Evolutionary conservation across 176 grass and related monocot genomes (phyloP).

Genomic region (Phyllostachys edulis): DNA sequence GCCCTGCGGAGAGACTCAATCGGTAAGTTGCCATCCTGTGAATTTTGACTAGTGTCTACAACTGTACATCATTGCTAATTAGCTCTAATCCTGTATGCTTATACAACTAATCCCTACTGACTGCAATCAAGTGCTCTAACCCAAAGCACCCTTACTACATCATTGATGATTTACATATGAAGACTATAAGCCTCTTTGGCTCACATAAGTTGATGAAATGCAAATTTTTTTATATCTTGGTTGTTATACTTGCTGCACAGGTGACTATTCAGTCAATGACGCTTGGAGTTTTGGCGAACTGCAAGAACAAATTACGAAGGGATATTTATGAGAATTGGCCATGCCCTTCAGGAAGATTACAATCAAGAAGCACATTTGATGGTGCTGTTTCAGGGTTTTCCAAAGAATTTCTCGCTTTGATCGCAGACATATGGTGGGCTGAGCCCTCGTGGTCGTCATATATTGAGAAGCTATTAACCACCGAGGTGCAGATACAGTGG

Average conservation of each 20-base stretch:
- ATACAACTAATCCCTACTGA: background rate
- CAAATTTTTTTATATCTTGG: background rate
- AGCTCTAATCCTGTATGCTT: background rate
- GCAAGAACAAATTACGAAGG: conserved; percentile 73
- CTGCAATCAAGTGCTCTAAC: background rate
- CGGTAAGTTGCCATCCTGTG: conserved; percentile 36
- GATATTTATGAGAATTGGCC: conserved; percentile 52
- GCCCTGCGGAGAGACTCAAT: conserved; percentile 77
- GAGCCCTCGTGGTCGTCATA: background rate
- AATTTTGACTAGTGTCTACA: background rate
- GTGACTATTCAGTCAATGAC: conserved; percentile 76
- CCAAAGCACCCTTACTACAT: background rate
- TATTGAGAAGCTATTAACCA: background rate
- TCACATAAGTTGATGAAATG: background rate
- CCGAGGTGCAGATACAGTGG: background rate
- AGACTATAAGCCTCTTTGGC: background rate
- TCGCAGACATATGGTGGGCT: background rate
- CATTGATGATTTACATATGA: background rate
- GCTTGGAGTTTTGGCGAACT: conserved; percentile 81
- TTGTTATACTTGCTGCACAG: conserved; percentile 32
- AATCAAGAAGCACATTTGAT: background rate
- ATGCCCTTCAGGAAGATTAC: background rate
- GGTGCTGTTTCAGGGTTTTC: background rate
- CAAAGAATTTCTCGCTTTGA: background rate
- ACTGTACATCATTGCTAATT: background rate